A percentile compares a stretch with the other conserved stretches of the same genome.
Conservation (phyloP, 2,329 filamentous ascomycete species). For the Beauveria sp. region DNA sequence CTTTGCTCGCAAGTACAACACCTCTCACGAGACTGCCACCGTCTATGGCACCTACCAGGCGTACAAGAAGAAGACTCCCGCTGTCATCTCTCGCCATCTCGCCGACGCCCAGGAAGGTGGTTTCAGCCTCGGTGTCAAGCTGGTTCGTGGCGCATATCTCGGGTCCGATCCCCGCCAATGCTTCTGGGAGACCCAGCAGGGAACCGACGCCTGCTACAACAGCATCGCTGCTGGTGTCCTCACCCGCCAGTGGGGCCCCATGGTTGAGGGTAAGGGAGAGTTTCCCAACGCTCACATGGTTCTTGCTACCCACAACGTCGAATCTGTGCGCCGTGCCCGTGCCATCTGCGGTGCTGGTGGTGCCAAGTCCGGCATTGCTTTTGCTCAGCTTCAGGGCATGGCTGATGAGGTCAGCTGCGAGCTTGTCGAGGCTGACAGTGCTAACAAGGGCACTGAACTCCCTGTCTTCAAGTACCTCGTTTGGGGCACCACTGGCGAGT, state of each 20-base stretch:
- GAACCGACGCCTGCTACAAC: constrained; percentile 68
- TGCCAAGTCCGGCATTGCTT: constrained; percentile 32
- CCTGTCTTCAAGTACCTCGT: constrained; percentile 65
- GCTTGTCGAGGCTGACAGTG: constrained; percentile 33
- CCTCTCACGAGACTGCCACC: constrained; percentile 52
- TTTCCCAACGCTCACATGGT: constrained; percentile 59
- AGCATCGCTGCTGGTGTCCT: constrained; percentile 61
- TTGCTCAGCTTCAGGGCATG: constrained; percentile 84
- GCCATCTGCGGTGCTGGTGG: constrained; percentile 39
- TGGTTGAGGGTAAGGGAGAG: constrained; percentile 27
- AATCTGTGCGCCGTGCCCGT: constrained; percentile 55
- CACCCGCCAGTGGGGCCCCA: constrained; percentile 37
- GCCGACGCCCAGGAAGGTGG: constrained; percentile 46
- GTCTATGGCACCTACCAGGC: constrained; percentile 78
- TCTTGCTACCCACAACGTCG: constrained; percentile 75
- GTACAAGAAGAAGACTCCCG: constrained; percentile 59
- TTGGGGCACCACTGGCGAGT: constrained; percentile 68
- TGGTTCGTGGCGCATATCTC: constrained; percentile 69
- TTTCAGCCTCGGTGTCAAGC: constrained; percentile 65
- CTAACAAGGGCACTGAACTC: constrained; percentile 26
- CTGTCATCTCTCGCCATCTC: constrained; percentile 52
- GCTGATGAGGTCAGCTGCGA: constrained; percentile 81
- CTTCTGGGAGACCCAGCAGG: constrained; percentile 64
- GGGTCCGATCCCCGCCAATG: constrained; percentile 60
- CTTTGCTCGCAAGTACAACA: constrained; percentile 74